Conservation (phyloP, 1,139 yeast genomes). For the Magnusiomyces starmeri region DNA sequence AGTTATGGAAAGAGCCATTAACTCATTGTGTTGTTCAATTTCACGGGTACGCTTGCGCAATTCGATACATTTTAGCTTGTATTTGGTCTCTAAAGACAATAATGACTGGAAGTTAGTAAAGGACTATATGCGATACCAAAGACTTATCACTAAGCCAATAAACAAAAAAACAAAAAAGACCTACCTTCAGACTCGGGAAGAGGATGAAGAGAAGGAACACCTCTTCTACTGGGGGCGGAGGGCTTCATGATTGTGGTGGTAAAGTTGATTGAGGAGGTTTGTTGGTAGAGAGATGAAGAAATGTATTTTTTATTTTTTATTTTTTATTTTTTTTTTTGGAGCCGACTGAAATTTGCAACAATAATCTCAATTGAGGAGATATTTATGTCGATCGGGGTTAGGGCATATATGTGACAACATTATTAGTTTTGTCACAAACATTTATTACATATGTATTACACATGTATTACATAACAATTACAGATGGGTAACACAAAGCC, state of each 20-base stretch:
- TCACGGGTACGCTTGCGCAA: conserved; percentile 65
- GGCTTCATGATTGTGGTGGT: conserved; percentile 8
- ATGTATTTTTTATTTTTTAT: background rate
- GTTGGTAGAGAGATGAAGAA: background rate
- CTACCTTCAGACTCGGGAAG: conserved; percentile 14
- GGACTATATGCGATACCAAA: background rate
- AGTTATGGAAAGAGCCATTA: conserved; percentile 67
- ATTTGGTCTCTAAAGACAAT: conserved; percentile 30
- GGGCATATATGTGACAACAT: background rate
- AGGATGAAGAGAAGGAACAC: conserved; percentile 1
- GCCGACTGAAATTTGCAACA: background rate
- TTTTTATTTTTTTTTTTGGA: background rate
- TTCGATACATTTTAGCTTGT: conserved; percentile 60
- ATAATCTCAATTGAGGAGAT: too few species aligned
- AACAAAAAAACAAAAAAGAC: background rate
- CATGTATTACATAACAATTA: too few species aligned
- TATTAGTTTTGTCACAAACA: too few species aligned
- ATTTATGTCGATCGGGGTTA: too few species aligned
- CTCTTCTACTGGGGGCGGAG: conserved; percentile 9
- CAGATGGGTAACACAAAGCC: too few species aligned
- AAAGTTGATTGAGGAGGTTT: background rate
- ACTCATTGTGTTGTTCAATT: conserved; percentile 73
- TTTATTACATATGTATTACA: too few species aligned
- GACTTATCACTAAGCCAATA: background rate
- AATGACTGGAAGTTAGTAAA: background rate